Conservation (phyloP, 228 moss, liverwort and hornwort species). For the Sphagnum fallax region DNA sequence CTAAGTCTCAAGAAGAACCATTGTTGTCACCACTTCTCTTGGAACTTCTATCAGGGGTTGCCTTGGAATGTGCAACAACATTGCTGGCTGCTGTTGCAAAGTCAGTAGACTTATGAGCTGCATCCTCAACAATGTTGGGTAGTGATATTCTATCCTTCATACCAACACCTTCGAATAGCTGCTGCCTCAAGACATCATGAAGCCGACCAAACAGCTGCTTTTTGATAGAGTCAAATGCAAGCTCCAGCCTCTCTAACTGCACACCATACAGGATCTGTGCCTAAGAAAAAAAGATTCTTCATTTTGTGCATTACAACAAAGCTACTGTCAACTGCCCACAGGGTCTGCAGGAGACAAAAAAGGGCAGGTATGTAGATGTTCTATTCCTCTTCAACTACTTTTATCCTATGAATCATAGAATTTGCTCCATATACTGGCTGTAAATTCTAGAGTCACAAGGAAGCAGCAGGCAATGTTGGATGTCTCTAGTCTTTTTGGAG, state of each 20-base stretch:
- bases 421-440: no score
- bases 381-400: no score
- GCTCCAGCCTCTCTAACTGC: conserved; percentile 63
- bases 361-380: no score
- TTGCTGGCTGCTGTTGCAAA: not conserved
- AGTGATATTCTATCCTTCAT: not conserved
- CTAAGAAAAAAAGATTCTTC: not conserved
- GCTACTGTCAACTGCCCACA: no score
- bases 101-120: not conserved
- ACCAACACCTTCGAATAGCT: conserved; percentile 21
- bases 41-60: not conserved
- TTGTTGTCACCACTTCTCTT: not conserved
- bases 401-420: no score
- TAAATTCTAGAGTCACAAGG: no score
- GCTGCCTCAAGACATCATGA: conserved; percentile 52
- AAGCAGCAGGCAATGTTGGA: no score
- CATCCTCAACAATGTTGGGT: not conserved
- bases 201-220: conserved; percentile 53
- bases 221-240: conserved; percentile 55
- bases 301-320: not conserved
- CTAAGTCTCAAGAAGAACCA: not conserved
- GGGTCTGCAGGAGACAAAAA: no score
- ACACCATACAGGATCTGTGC: not conserved
- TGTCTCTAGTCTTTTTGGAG: no score
- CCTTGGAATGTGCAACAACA: not conserved